Evolutionary conservation across 768 basidiomycete genomes (phyloP).

Genomic region (Candolleomyces aberdarensis): DNA sequence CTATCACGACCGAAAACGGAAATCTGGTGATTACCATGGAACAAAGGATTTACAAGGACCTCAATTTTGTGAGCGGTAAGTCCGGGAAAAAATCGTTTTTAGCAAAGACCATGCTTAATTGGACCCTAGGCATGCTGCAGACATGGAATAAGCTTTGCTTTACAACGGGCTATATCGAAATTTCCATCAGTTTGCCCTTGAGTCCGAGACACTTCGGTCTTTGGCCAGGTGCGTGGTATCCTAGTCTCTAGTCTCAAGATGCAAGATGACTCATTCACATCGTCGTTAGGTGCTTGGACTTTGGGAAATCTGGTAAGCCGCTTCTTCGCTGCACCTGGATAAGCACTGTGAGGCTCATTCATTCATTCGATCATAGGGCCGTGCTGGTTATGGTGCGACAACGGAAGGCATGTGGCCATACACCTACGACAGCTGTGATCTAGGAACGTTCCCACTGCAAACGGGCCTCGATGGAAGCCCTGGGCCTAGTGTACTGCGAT

Average conservation of each 20-base stretch:
- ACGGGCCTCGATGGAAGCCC: constrained; percentile 59
- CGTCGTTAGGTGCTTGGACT: constrained; percentile 53
- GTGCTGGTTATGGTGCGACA: constrained; percentile 85
- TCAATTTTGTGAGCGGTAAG: constrained; percentile 79
- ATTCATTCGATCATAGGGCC: constrained; percentile 45
- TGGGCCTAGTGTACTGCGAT: constrained; percentile 48
- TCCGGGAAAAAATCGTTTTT: constrained; percentile 25
- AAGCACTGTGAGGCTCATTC: constrained; percentile 1
- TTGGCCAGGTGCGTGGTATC: constrained; percentile 59
- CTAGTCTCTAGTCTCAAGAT: not conserved
- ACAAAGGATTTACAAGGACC: constrained; percentile 62
- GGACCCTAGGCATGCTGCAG: constrained; percentile 57
- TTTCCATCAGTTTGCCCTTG: constrained; percentile 67
- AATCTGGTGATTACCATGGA: constrained; percentile 75
- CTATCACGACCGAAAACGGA: constrained; percentile 68
- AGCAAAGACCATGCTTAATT: constrained; percentile 7
- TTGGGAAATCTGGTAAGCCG: constrained; percentile 61
- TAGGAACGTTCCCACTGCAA: constrained; percentile 82
- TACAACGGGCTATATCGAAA: constrained; percentile 84
- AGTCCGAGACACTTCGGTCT: constrained; percentile 54
- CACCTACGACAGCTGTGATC: constrained; percentile 78
- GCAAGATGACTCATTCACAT: not conserved
- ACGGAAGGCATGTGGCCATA: constrained; percentile 86
- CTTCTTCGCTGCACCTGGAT: not conserved
- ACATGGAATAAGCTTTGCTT: constrained; percentile 94